Evolutionary conservation across 768 basidiomycete species (phyloP).

Genomic region (Trametes cinnabarina): DNA sequence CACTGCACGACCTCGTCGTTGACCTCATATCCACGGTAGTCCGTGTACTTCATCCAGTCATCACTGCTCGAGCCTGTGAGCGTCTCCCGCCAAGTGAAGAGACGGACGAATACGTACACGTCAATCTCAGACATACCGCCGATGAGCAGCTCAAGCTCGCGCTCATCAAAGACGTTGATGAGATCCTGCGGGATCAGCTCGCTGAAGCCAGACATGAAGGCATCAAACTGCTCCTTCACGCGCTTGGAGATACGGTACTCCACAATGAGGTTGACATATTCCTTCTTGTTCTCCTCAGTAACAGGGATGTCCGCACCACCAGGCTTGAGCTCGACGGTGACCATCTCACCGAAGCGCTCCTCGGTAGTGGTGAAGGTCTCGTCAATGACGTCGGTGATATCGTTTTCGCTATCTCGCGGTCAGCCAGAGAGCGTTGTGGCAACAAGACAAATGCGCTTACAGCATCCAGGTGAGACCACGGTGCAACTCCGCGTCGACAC

Average conservation of each 20-base stretch:
- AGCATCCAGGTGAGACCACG: conserved; percentile 99
- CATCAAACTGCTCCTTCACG: conserved; percentile 98
- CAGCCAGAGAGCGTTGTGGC: conserved; percentile 1
- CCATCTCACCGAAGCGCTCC: conserved; percentile 97
- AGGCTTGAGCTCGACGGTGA: conserved; percentile 91
- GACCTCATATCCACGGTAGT: conserved; percentile 95
- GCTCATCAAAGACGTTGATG: conserved; percentile 97
- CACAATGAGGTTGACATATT: conserved; percentile 91
- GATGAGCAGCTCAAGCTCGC: conserved; percentile 94
- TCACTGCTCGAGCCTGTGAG: conserved; percentile 48
- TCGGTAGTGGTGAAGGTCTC: conserved; percentile 97
- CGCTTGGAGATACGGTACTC: conserved; percentile 97
- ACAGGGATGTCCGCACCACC: conserved; percentile 85
- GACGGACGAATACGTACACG: conserved; percentile 60
- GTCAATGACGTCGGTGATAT: conserved; percentile 97
- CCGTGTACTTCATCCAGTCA: conserved; percentile 99
- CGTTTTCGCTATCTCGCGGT: conserved; percentile 74
- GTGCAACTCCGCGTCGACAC: conserved; percentile 92
- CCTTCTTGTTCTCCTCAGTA: conserved; percentile 98
- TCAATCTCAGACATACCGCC: conserved; percentile 99
- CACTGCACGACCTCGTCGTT: conserved; percentile 97
- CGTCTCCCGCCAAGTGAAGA: neutral
- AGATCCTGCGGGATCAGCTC: conserved; percentile 98
- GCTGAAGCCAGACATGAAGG: conserved; percentile 99
- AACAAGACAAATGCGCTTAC: conserved; percentile 48